Base-by-base conservation (phyloP, 495 filamentous ascomycete species). In the Trypethelium eluteriae region DNA sequence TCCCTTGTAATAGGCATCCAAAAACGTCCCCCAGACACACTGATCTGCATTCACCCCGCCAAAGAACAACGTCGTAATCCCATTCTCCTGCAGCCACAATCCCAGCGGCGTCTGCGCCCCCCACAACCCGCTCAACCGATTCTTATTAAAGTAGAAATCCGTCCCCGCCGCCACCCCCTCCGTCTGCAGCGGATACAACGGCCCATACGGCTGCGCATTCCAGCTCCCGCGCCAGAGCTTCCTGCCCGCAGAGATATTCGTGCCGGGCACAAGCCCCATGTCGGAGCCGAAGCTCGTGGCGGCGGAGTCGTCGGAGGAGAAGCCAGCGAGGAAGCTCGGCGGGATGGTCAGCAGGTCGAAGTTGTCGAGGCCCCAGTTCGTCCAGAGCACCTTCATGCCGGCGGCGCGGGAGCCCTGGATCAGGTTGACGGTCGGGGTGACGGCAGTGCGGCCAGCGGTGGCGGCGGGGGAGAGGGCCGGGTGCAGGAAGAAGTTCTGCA, bases 261-360 rank as follows among this genome's bases (percentile, higher is more conserved):
- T 74, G 2, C 74, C 73, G 14, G 73, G 64, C 36, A 79, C 62
- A 12, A 65, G 67, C 46, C 76, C 76, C 74, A 79, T 75, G 62
- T 74, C 70, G 36, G 69, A 70, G 12, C 73, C 74, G 36, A 74
- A 74, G 14, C 63, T 71, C 12, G 66, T 63, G 64, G 64, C 65
- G 5, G 47, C 68, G 16, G 53, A 32, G 25, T 57, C 41, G 38
- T 72, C 70, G 53, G 10, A 65, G 38, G 71, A 71, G 68, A 79
- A 79, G 7, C 71, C 70, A 16, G 67, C 68, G n/a, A 74, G 62
- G 57, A 78, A 73, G 4, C 62, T 61, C 9, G 77, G 73, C 44
- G 76, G 77, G 57, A 79, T 75, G 18, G 69, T 73, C 38, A 74
- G 56, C 25, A 79, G 67, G 57, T 77, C 77, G 34, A 69, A 74